phyloP scores from a whole-genome alignment of 768 basidiomycete species.

The Mrakia hoshinonis region DNA sequence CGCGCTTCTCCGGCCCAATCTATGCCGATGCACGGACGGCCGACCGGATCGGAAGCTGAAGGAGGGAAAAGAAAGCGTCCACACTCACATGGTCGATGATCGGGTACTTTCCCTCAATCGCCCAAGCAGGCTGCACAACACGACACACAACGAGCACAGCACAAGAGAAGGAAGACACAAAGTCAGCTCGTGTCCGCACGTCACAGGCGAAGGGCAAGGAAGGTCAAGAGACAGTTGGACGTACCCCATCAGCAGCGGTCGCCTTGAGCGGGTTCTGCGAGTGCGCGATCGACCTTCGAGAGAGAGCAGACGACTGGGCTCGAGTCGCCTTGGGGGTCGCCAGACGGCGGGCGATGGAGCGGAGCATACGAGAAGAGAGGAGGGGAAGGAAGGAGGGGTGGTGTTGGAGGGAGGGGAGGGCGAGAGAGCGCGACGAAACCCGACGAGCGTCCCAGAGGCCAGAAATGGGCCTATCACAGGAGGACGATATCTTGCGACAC shows the following conservation, averaged over 20 bases:
- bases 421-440: background rate
- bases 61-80: background rate
- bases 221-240: background rate
- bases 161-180: background rate
- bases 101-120: constrained; percentile 67
- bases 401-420: background rate
- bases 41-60: background rate
- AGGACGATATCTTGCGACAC: no score
- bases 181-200: background rate
- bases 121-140: constrained; percentile 15
- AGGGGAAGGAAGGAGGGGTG: background rate
- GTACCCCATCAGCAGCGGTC: constrained; percentile 13
- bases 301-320: background rate
- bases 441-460: background rate
- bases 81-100: constrained; percentile 81
- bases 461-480: background rate
- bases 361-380: constrained; percentile 17
- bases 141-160: background rate
- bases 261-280: constrained; percentile 27
- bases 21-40: background rate
- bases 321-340: constrained; percentile 10
- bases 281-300: constrained; percentile 16
- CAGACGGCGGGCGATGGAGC: constrained; percentile 25
- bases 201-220: background rate
- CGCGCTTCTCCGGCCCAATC: no score